A percentile compares a stretch with the other conserved stretches of the same genome.
Conservation (phyloP, 1,139 yeast species). For the Scheffersomyces quercinus region DNA sequence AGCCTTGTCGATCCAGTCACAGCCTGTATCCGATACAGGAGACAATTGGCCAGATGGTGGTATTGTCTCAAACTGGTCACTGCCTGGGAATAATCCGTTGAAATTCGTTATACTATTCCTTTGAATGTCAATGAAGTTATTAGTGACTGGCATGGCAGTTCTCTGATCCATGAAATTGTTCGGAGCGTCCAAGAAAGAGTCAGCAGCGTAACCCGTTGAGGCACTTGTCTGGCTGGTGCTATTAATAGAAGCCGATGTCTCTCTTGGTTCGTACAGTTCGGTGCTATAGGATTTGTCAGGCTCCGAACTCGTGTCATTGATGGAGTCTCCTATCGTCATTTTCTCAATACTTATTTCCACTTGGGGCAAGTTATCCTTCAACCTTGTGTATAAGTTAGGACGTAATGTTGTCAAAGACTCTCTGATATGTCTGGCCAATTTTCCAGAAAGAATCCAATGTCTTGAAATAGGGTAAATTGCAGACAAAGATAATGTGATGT, state of each 20-base stretch:
- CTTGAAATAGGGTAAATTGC: conserved; percentile 47
- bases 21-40: conserved; percentile 51
- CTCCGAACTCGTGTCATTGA: neutral
- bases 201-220: neutral
- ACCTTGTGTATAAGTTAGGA: conserved; percentile 26
- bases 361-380: conserved; percentile 19
- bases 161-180: neutral
- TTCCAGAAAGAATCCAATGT: conserved; percentile 51
- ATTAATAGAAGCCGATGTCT: neutral
- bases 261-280: neutral
- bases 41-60: conserved; percentile 15
- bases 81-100: neutral
- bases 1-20: conserved; percentile 54
- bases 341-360: conserved; percentile 6
- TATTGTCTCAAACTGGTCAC: neutral
- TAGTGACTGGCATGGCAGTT: neutral
- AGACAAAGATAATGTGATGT: conserved; percentile 46
- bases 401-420: conserved; percentile 34
- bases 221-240: neutral
- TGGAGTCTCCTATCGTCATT: neutral
- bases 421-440: conserved; percentile 43
- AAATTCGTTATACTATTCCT: neutral
- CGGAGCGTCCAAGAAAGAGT: neutral
- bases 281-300: neutral
- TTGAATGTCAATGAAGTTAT: neutral